phyloP scores from a whole-genome alignment of 305 asterid species.

The Euphrasia arctica region DNA sequence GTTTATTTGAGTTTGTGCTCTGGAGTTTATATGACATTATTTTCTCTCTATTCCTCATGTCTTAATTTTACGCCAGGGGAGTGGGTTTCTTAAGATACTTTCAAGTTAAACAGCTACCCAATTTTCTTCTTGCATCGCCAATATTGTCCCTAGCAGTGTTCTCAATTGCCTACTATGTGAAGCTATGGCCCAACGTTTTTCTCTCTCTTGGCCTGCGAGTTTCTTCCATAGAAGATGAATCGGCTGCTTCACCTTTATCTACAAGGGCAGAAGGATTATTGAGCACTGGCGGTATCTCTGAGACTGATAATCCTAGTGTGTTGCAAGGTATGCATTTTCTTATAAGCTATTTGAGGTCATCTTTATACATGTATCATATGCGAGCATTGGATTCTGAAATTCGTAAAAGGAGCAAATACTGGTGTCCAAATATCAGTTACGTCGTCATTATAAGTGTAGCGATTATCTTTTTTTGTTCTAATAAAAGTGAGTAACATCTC shows the following conservation, averaged over 20 bases:
- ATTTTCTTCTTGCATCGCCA: constrained; percentile 90
- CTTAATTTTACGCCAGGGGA: constrained; percentile 60
- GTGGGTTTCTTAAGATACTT: constrained; percentile 92
- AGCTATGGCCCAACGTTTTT: constrained; percentile 69
- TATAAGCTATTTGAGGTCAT: constrained; percentile 15
- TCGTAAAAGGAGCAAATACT: not conserved
- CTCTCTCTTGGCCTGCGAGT: constrained; percentile 68
- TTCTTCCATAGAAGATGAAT: constrained; percentile 32
- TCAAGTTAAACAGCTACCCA: constrained; percentile 85
- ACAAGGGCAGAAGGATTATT: constrained; percentile 31
- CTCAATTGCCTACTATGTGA: constrained; percentile 65
- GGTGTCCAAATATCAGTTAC: constrained; percentile 9
- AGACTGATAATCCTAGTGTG: constrained; percentile 31
- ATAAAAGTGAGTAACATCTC: constrained; percentile 21
- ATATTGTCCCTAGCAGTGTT: constrained; percentile 68
- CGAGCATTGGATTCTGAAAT: not conserved
- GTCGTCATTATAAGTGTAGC: not conserved
- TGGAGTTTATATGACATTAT: constrained; percentile 11
- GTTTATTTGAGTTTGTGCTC: constrained; percentile 18
- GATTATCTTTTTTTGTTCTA: constrained; percentile 4
- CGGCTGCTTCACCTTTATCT: constrained; percentile 32
- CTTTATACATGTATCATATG: not conserved
- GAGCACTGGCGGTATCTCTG: constrained; percentile 27
- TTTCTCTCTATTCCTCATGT: constrained; percentile 27
- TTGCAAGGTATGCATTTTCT: constrained; percentile 49